These are phyloP conservation scores for Xylaria curta DNA, from an alignment of 495 filamentous ascomycete genomes.

Conservation along the genomic window DNA sequence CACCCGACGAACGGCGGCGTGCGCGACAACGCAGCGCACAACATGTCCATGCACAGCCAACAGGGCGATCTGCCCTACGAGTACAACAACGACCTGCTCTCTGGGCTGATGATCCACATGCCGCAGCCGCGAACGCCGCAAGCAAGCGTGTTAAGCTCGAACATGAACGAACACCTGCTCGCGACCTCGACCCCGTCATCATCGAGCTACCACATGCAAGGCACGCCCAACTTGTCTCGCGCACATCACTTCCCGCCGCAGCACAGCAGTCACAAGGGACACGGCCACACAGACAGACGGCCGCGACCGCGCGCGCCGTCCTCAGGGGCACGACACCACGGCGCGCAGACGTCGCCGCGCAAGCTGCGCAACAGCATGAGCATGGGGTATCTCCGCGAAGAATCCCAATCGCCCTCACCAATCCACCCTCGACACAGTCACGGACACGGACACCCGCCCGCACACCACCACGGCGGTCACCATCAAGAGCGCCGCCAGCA, in stretches of 20 bases:
- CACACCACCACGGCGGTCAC: too few relatives aligned
- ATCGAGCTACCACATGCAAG: not conserved
- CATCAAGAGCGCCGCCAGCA: slow-evolving; percentile 26
- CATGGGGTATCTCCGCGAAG: slow-evolving; percentile 36
- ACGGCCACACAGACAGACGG: slow-evolving; percentile 35
- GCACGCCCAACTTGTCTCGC: slow-evolving; percentile 18
- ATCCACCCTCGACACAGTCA: too few relatives aligned
- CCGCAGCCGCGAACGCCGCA: slow-evolving; percentile 38
- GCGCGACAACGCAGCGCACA: slow-evolving; percentile 25
- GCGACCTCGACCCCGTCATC: slow-evolving; percentile 22
- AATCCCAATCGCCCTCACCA: slow-evolving; percentile 31
- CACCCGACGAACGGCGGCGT: slow-evolving; percentile 17
- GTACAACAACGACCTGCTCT: slow-evolving; percentile 36
- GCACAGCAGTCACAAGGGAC: slow-evolving; percentile 22
- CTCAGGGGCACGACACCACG: slow-evolving; percentile 48
- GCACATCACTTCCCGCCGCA: slow-evolving; percentile 22
- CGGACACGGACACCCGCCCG: too few relatives aligned
- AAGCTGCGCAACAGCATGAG: slow-evolving; percentile 41
- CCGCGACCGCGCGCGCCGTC: slow-evolving; percentile 51
- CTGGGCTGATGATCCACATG: slow-evolving; percentile 52
- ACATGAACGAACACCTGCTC: slow-evolving; percentile 29
- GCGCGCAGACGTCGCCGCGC: slow-evolving; percentile 44
- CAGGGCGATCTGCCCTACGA: slow-evolving; percentile 37
- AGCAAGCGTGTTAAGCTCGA: slow-evolving; percentile 29
- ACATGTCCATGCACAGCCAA: slow-evolving; percentile 35